phyloP scores from a whole-genome alignment of 768 basidiomycete genomes.

The Coprinopsis cinerea region DNA sequence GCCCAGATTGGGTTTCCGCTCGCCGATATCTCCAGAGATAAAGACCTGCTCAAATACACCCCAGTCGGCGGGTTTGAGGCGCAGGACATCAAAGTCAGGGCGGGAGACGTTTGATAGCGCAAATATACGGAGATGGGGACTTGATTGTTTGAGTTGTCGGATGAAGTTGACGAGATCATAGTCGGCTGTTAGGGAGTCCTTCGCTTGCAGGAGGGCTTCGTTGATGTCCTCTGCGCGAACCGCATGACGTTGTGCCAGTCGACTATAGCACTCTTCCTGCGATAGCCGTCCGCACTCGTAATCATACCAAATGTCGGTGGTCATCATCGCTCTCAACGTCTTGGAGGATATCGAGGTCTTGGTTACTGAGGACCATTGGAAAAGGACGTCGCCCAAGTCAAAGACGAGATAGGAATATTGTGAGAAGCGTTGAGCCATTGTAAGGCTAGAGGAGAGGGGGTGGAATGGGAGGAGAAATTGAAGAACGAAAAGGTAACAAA shows the following conservation, averaged over 20 bases:
- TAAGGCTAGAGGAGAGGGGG: slow-evolving; percentile 3
- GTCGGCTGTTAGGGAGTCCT: slow-evolving; percentile 42
- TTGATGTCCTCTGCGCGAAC: slow-evolving; percentile 34
- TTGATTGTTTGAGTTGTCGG: slow-evolving; percentile 35
- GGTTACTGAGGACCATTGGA: slow-evolving; percentile 46
- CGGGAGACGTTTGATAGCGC: slow-evolving; percentile 58
- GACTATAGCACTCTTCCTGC: slow-evolving; percentile 38
- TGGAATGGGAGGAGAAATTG: not conserved
- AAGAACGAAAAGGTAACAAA: not conserved
- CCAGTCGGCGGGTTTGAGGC: slow-evolving; percentile 42
- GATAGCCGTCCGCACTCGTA: slow-evolving; percentile 45
- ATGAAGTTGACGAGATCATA: slow-evolving; percentile 39
- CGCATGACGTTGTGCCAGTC: slow-evolving; percentile 33
- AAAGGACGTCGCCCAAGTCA: slow-evolving; percentile 54
- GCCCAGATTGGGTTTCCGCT: slow-evolving; percentile 51
- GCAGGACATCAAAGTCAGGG: slow-evolving; percentile 44
- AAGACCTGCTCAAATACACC: slow-evolving; percentile 43
- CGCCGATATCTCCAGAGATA: slow-evolving; percentile 44
- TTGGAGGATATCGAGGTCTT: slow-evolving; percentile 37
- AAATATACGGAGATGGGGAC: slow-evolving; percentile 35
- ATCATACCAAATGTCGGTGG: slow-evolving; percentile 44
- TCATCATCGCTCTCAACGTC: slow-evolving; percentile 35
- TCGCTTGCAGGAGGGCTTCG: slow-evolving; percentile 40
- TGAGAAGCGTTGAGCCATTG: not conserved
- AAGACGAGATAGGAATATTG: slow-evolving; percentile 36